Evolutionary conservation across 169 alveolate genomes (phyloP).

Genomic region (Plasmodium knowlesi): DNA sequence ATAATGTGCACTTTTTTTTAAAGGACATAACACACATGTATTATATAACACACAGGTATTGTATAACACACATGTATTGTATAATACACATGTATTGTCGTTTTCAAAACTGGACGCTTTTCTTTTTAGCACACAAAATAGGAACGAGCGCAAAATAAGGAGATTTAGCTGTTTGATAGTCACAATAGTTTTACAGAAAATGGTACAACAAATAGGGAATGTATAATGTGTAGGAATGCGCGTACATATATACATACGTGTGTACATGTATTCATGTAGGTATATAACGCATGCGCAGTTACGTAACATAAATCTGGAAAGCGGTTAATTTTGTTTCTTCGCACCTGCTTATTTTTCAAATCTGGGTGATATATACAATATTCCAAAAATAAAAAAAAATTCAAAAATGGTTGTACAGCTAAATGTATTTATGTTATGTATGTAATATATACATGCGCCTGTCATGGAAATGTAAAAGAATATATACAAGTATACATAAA

Average conservation of each 20-base stretch:
- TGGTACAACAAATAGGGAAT: background rate
- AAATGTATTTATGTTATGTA: background rate
- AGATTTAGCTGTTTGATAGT: slow-evolving; percentile 35
- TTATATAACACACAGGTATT: too few species aligned
- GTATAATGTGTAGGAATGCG: background rate
- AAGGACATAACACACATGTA: slow-evolving; percentile 12
- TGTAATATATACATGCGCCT: background rate
- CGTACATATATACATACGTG: background rate
- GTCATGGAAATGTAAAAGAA: background rate
- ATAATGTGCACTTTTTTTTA: slow-evolving; percentile 8
- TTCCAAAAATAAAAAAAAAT: background rate
- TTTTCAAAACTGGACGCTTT: slow-evolving; percentile 22
- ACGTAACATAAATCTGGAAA: background rate
- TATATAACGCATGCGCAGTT: background rate
- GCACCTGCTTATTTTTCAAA: background rate
- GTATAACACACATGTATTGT: too few species aligned
- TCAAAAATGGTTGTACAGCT: background rate
- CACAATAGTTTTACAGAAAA: slow-evolving; percentile 1
- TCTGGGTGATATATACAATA: background rate
- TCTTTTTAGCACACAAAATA: slow-evolving; percentile 2
- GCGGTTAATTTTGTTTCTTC: background rate
- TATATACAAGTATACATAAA: background rate
- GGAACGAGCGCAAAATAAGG: background rate
- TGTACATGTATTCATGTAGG: background rate
- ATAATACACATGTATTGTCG: slow-evolving; percentile 2